phyloP scores from a whole-genome alignment of 192 early-diverging fungal genomes.

The Podila horticola region DNA sequence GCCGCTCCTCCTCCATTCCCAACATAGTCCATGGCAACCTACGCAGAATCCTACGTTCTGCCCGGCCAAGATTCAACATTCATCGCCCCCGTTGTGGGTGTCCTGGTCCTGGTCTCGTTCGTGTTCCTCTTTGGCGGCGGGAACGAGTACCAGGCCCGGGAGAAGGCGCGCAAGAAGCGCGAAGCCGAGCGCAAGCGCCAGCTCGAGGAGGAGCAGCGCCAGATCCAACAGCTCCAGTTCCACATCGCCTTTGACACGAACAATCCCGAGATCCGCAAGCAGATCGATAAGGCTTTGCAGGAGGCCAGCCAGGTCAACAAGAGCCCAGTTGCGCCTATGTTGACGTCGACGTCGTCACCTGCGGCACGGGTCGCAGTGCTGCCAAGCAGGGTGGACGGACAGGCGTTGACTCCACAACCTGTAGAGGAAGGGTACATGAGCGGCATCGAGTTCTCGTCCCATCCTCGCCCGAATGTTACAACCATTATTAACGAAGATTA shows the following conservation, averaged over 20 bases:
- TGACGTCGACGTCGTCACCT: neutral
- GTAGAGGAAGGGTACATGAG: neutral
- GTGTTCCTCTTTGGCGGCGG: neutral
- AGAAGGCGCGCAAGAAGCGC: neutral
- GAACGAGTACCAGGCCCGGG: neutral
- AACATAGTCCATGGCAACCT: neutral
- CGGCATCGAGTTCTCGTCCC: neutral
- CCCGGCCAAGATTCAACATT: neutral
- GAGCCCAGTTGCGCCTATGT: neutral
- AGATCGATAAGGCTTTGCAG: neutral
- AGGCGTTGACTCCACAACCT: neutral
- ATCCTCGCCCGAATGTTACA: neutral
- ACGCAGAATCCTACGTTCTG: neutral
- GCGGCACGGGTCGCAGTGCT: neutral
- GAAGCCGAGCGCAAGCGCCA: neutral
- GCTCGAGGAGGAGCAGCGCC: neutral
- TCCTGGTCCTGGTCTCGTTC: neutral
- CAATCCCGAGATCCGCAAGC: neutral
- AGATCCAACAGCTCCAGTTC: neutral
- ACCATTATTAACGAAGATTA: neutral
- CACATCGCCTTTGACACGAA: neutral
- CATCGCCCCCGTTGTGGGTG: neutral
- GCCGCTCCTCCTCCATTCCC: neutral
- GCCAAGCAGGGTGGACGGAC: too few species aligned
- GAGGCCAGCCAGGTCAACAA: neutral